Evolutionary conservation across 129 eudicot species (phyloP).

Genomic region (Escallonia herrerae): DNA sequence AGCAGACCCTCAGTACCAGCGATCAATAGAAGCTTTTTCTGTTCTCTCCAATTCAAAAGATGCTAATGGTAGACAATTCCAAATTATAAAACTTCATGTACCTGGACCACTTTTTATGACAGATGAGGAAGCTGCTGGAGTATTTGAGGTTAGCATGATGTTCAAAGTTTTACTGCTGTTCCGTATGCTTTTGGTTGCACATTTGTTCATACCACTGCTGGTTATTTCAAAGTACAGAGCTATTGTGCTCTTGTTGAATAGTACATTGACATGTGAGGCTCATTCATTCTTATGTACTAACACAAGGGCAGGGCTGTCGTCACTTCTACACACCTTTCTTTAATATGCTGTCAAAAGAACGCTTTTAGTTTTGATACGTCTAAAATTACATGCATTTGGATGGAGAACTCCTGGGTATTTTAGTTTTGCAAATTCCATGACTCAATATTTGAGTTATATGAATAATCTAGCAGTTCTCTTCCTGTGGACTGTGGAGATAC

Average conservation of each 20-base stretch:
- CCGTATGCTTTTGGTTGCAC: neutral
- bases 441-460: too few species aligned
- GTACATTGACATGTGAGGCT: neutral
- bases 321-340: too few species aligned
- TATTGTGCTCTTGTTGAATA: neutral
- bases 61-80: slow-evolving; percentile 67
- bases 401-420: too few species aligned
- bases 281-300: too few species aligned
- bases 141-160: slow-evolving; percentile 39
- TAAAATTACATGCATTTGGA: too few species aligned
- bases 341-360: too few species aligned
- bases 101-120: slow-evolving; percentile 94
- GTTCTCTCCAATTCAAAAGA: slow-evolving; percentile 62
- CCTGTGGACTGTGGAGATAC: too few species aligned
- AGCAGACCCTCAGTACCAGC: slow-evolving; percentile 81
- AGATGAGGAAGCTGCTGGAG: slow-evolving; percentile 82
- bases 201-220: neutral
- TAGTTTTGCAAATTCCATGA: too few species aligned
- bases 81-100: slow-evolving; percentile 79
- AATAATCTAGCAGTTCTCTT: too few species aligned
- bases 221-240: too few species aligned
- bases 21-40: slow-evolving; percentile 63
- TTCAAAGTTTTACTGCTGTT: neutral
- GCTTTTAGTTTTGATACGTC: too few species aligned
- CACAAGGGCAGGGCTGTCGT: too few species aligned